phyloP scores from a whole-genome alignment of 208 protist genomes.

The Vickermania ingenoplastis region DNA sequence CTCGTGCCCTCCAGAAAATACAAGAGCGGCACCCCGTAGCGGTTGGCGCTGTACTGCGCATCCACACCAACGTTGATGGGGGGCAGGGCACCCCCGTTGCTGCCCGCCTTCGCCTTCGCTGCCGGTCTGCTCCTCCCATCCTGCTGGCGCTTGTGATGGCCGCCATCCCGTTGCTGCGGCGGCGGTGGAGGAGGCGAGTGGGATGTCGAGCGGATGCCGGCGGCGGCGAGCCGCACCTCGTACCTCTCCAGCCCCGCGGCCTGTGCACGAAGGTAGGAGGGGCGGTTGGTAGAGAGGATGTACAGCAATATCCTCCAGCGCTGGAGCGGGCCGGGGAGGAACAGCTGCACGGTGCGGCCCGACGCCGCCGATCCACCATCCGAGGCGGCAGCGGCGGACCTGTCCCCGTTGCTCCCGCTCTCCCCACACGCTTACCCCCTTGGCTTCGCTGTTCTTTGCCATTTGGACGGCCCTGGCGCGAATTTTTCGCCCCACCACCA shows the following conservation, averaged over 20 bases:
- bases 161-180: neutral
- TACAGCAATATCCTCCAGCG: slow-evolving; percentile 58
- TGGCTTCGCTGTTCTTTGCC: neutral
- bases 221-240: neutral
- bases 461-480: neutral
- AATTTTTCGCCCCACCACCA: neutral
- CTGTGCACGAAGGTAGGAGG: slow-evolving; percentile 19
- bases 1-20: slow-evolving; percentile 62
- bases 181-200: too few species aligned
- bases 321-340: slow-evolving; percentile 47
- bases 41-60: slow-evolving; percentile 20
- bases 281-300: slow-evolving; percentile 28
- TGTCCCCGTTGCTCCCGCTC: neutral
- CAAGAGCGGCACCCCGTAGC: slow-evolving; percentile 32
- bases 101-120: neutral
- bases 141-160: neutral
- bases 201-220: neutral
- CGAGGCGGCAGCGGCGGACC: neutral
- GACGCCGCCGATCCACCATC: too few species aligned
- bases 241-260: slow-evolving; percentile 5
- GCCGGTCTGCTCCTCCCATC: neutral
- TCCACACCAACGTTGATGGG: slow-evolving; percentile 15
- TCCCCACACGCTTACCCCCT: neutral
- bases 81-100: neutral
- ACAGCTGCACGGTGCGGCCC: slow-evolving; percentile 14